Evolutionary conservation across 2,329 filamentous ascomycete species (phyloP).

Genomic region (Phoma sp.): DNA sequence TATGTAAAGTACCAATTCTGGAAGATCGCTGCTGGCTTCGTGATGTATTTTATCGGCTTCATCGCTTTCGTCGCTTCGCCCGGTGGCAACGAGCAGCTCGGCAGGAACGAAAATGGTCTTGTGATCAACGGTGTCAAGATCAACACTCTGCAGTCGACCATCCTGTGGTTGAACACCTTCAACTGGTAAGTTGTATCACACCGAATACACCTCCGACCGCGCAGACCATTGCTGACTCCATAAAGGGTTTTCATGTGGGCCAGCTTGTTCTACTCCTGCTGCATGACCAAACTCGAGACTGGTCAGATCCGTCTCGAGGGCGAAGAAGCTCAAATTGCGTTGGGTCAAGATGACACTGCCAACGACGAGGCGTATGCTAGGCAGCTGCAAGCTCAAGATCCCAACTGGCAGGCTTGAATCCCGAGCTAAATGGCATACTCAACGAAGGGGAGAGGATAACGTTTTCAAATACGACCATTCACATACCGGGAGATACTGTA

Average conservation of each 20-base stretch:
- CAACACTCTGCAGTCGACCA: constrained; percentile 26
- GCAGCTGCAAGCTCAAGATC: constrained; percentile 28
- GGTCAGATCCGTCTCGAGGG: constrained; percentile 32
- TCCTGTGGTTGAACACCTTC: constrained; percentile 33
- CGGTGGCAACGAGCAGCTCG: constrained; percentile 9
- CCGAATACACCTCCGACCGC: neutral
- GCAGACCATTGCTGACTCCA: constrained; percentile 5
- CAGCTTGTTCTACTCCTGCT: constrained; percentile 36
- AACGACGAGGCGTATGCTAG: constrained; percentile 31
- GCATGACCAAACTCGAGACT: constrained; percentile 30
- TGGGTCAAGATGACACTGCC: constrained; percentile 15
- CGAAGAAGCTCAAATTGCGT: constrained; percentile 28
- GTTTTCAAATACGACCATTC: too few species aligned
- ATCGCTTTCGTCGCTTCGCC: constrained; percentile 18
- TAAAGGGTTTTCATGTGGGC: constrained; percentile 36
- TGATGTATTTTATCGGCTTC: constrained; percentile 30
- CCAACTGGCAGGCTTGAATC: constrained; percentile 25
- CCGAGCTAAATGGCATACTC: neutral
- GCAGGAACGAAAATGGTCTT: constrained; percentile 17
- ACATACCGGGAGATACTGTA: neutral
- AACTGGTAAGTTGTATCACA: constrained; percentile 29
- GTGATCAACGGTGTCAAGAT: constrained; percentile 30
- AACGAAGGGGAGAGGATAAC: too few species aligned
- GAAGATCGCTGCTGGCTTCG: constrained; percentile 29
- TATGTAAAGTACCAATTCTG: constrained; percentile 34